Evolutionary conservation across 768 basidiomycete genomes (phyloP).

Genomic region (Tremella fuciformis): DNA sequence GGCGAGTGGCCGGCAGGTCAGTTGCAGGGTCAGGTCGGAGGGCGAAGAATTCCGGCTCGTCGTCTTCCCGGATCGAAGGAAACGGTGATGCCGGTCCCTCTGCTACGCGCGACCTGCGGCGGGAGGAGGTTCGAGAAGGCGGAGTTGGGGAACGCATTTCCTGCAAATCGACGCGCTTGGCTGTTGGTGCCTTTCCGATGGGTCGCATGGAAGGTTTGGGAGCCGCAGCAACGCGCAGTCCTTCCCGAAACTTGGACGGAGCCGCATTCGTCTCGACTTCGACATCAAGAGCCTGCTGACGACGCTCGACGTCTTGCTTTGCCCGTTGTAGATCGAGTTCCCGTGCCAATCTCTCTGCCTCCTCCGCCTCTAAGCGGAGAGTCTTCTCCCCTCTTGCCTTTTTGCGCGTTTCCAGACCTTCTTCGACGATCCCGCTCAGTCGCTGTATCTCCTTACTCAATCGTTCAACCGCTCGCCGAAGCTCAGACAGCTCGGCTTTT

Average conservation of each 20-base stretch:
- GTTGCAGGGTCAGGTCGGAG: slow-evolving; percentile 52
- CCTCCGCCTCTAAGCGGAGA: slow-evolving; percentile 36
- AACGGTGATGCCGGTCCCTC: slow-evolving; percentile 54
- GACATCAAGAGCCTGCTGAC: not conserved
- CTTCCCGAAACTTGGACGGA: slow-evolving; percentile 40
- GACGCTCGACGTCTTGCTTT: slow-evolving; percentile 52
- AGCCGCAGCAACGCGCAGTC: slow-evolving; percentile 33
- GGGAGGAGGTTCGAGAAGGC: slow-evolving; percentile 20
- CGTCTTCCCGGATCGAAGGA: slow-evolving; percentile 75
- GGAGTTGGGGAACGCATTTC: slow-evolving; percentile 16
- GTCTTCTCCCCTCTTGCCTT: slow-evolving; percentile 56
- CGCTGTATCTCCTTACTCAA: slow-evolving; percentile 82
- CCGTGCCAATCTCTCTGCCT: slow-evolving; percentile 51
- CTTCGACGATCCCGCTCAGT: slow-evolving; percentile 79
- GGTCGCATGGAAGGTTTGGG: slow-evolving; percentile 22
- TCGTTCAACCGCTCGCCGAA: slow-evolving; percentile 73
- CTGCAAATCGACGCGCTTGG: no score
- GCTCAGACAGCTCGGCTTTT: slow-evolving; percentile 56
- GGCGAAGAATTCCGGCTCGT: slow-evolving; percentile 70
- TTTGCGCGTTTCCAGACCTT: slow-evolving; percentile 73
- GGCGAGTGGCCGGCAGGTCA: not conserved
- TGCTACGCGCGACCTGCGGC: not conserved
- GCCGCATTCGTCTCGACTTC: slow-evolving; percentile 6
- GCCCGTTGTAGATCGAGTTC: slow-evolving; percentile 66
- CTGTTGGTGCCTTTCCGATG: no score